Percentiles rank a stretch among this genome's conserved stretches.
Evolutionary conservation across 2,329 filamentous ascomycete genomes (phyloP).

Genomic region (Claviceps cyperi): DNA sequence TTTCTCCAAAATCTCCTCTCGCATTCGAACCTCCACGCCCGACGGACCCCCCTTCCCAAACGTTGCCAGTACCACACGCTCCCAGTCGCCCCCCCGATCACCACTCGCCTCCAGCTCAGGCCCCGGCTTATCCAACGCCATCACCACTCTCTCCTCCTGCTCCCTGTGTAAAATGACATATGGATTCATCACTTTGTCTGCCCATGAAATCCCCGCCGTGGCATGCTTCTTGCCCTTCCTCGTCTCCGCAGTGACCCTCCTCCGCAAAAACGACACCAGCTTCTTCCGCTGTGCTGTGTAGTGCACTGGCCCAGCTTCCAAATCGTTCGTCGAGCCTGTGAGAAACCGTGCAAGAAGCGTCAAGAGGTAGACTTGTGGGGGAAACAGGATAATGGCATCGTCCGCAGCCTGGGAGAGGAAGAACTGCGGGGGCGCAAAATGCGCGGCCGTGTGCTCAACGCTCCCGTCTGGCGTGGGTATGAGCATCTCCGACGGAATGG

Average conservation of each 20-base stretch:
- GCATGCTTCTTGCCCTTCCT: constrained; percentile 23
- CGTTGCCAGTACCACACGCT: constrained; percentile 42
- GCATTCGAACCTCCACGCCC: constrained; percentile 36
- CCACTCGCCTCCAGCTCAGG: constrained; percentile 34
- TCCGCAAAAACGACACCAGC: constrained; percentile 39
- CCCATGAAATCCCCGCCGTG: constrained; percentile 37
- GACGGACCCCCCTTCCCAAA: constrained; percentile 37
- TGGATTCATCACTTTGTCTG: constrained; percentile 48
- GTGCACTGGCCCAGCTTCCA: constrained; percentile 15
- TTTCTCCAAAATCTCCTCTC: constrained; percentile 34
- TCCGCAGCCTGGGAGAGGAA: constrained; percentile 53
- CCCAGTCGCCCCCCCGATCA: constrained; percentile 36
- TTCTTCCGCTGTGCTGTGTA: constrained; percentile 34
- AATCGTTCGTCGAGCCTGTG: constrained; percentile 16
- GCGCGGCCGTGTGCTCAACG: constrained; percentile 54
- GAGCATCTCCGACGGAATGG: constrained; percentile 33
- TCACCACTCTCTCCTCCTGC: constrained; percentile 31
- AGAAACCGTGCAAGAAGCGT: constrained; percentile 42
- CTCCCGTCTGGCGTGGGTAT: constrained; percentile 60
- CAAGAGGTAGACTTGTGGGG: constrained; percentile 72
- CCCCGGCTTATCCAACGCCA: constrained; percentile 44
- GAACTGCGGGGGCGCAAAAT: constrained; percentile 53
- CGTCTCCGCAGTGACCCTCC: constrained; percentile 26
- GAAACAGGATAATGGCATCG: constrained; percentile 70
- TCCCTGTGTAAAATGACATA: constrained; percentile 29